Evolutionary conservation across 1,284 basidiomycete species (phyloP).

Genomic region (Microbotryomycetes sp.): DNA sequence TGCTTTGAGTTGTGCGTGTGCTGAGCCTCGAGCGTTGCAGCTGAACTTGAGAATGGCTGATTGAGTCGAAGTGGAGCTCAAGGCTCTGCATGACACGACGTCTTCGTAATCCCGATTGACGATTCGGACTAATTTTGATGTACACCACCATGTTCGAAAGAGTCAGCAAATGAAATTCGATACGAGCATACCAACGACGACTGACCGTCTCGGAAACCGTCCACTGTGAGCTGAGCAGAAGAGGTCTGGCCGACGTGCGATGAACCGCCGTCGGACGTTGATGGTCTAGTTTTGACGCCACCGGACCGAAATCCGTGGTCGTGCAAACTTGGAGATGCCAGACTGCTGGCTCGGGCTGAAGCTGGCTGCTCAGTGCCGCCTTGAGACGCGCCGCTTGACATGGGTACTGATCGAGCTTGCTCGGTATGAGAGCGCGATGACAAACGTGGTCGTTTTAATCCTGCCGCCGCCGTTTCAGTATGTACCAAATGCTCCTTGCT

Average conservation of each 20-base stretch:
- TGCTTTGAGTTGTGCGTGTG: slow-evolving; percentile 22
- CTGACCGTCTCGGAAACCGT: neutral
- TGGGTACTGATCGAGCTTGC: no score
- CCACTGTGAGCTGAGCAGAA: neutral
- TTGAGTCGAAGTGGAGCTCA: neutral
- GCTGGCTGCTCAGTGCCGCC: no score
- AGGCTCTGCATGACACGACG: slow-evolving; percentile 24
- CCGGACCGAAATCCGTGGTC: no score
- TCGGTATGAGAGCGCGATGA: no score
- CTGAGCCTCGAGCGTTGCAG: slow-evolving; percentile 11
- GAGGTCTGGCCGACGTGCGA: neutral
- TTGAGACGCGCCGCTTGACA: no score
- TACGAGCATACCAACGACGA: neutral
- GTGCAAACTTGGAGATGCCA: no score
- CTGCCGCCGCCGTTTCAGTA: no score
- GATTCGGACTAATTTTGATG: slow-evolving; percentile 4
- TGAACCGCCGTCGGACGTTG: neutral
- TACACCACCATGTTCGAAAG: neutral
- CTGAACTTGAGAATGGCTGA: slow-evolving; percentile 18
- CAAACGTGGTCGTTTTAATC: no score
- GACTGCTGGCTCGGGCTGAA: no score
- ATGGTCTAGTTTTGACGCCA: no score
- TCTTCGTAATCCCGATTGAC: slow-evolving; percentile 28
- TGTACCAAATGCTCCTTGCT: no score
- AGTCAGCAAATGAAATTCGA: neutral